Evolutionary conservation across 225 moss, liverwort and hornwort species (phyloP), one percentile per base, ranked within the genome.

Genomic region (Physcomitrellopsis africana): DNA sequence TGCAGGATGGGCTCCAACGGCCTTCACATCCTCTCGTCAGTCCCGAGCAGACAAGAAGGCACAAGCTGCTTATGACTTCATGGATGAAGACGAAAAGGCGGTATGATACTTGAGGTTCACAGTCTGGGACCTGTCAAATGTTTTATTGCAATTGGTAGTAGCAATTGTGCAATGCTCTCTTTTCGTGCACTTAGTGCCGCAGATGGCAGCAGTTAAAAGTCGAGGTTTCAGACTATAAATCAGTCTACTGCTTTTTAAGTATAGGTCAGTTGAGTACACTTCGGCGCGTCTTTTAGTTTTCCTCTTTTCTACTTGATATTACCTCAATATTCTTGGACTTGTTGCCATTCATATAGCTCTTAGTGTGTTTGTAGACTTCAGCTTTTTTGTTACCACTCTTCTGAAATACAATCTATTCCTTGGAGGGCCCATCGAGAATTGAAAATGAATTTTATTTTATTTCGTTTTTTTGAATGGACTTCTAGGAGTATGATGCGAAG

Each of bases 71-170:
- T 89, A 83, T 59, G 97, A 97, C 68, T 94, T 93, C 61, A 82
- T 97, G 89, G 97, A 97, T 65, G 97, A 97, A 68, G 97, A 97
- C 69, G 97, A 97, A 74, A 90, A 90, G 68, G 89, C 85, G 89
- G 95, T 95, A 85, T 70, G 76, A 44, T 62, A 20, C 63, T 51
- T 15, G 67, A 67, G 58, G 58, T 51, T 72, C 19, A 62, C 51
- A 29, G 22, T 16, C 22, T 45, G 29, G 46, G 51, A 62, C 72
- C 17, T 37, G 41, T 61, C 22, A 24, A 60, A 57, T 72, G 14
- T 29, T 29, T 54, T 54, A 10, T 23, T 41, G 4, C 18, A 16
- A 49, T 17, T 44, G 68, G 41, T 47, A 56, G 13, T 11, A 3
- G 32, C 8, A 23, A 20, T 61, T 62, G 52, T 19, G 29, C 61